phyloP scores from a whole-genome alignment of 1,139 yeast genomes.

The Nadsonia commutata region DNA sequence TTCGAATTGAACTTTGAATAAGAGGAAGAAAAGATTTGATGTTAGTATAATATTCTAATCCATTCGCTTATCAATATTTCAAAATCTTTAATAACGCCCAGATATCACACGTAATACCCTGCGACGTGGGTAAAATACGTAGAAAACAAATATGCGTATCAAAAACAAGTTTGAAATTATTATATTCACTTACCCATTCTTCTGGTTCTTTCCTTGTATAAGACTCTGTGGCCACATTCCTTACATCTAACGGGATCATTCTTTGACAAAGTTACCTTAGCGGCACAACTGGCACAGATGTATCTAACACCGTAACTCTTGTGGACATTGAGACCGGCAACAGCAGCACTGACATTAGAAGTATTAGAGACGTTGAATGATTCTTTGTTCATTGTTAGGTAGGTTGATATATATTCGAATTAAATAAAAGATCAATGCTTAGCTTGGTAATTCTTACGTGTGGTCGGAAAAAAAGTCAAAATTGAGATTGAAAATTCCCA shows the following conservation, averaged over 20 bases:
- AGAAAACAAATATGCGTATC: no score
- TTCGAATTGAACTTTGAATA: neutral
- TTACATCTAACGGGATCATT: conserved; percentile 97
- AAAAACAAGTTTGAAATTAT: no score
- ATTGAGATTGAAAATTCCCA: neutral
- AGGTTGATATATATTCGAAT: neutral
- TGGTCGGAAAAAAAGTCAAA: neutral
- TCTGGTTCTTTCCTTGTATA: conserved; percentile 92
- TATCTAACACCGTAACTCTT: conserved; percentile 81
- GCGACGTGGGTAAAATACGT: neutral
- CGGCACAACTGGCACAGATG: conserved; percentile 94
- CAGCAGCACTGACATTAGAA: conserved; percentile 52
- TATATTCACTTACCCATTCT: conserved; percentile 50
- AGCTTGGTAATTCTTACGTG: neutral
- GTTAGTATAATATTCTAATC: no score
- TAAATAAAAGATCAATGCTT: neutral
- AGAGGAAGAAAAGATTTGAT: no score
- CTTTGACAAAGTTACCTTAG: conserved; percentile 73
- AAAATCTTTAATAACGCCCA: no score
- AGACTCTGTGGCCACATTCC: conserved; percentile 95
- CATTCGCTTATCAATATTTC: no score
- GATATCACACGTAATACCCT: no score
- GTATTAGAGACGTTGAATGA: conserved; percentile 77
- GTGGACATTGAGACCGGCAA: conserved; percentile 51
- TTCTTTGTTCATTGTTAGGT: conserved; percentile 43